phyloP scores from a whole-genome alignment of 805 yeast species.

The Clavispora carvajalis region DNA sequence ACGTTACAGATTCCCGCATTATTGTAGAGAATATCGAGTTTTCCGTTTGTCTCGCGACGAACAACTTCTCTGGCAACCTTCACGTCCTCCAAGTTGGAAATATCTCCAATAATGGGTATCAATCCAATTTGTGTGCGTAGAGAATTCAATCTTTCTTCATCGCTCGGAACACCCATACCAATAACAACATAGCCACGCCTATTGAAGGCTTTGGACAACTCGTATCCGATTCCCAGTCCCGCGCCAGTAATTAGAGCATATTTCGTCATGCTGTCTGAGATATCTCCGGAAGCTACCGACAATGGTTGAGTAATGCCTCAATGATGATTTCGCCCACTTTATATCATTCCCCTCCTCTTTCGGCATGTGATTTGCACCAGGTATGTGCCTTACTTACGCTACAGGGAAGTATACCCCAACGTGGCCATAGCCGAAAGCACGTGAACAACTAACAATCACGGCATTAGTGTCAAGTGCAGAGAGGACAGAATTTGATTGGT shows the following conservation, averaged over 20 bases:
- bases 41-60: conserved; percentile 16
- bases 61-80: conserved; percentile 18
- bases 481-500: too few species aligned
- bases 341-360: too few species aligned
- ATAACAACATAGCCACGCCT: conserved; percentile 34
- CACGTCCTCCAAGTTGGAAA: conserved; percentile 19
- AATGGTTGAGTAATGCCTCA: too few species aligned
- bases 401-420: too few species aligned
- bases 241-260: conserved; percentile 16
- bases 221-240: conserved; percentile 14
- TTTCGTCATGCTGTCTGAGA: conserved; percentile 9
- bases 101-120: conserved; percentile 29
- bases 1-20: conserved; percentile 34
- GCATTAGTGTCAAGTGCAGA: too few species aligned
- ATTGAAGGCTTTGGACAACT: conserved; percentile 10
- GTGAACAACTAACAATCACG: too few species aligned
- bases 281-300: too few species aligned
- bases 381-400: too few species aligned
- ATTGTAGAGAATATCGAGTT: conserved; percentile 34
- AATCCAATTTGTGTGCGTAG: conserved; percentile 21
- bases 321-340: too few species aligned
- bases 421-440: too few species aligned
- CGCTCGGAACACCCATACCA: conserved; percentile 28
- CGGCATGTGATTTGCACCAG: too few species aligned
- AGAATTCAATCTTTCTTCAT: conserved; percentile 21